A percentile compares a stretch with the other conserved stretches of the same genome.
Conservation (phyloP, 2,329 filamentous ascomycete genomes). For the Byssochlamys sp. region DNA sequence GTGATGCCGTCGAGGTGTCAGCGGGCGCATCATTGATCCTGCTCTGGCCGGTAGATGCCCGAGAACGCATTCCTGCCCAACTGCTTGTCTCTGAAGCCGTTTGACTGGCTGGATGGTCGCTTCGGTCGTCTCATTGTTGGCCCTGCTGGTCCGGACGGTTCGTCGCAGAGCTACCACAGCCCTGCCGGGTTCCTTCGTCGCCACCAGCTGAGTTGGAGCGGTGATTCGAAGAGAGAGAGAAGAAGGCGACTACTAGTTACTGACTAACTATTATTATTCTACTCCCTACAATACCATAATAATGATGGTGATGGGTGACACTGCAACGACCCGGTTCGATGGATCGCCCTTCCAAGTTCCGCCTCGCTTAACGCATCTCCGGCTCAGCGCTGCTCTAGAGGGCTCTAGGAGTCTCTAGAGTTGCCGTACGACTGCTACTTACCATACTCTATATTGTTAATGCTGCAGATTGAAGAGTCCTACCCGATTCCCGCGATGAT, state of each 20-base stretch:
- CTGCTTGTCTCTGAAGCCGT: constrained; percentile 1
- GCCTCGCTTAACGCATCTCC: background rate
- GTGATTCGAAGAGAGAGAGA: background rate
- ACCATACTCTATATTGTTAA: background rate
- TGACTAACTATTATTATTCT: too few species aligned
- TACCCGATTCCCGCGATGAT: background rate
- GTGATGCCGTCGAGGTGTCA: background rate
- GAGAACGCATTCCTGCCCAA: constrained; percentile 32
- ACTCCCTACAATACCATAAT: too few species aligned
- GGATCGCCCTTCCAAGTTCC: background rate
- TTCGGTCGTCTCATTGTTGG: background rate
- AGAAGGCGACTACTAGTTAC: too few species aligned
- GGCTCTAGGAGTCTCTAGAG: background rate
- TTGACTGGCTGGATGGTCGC: background rate
- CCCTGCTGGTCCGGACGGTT: background rate
- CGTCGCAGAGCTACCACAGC: background rate
- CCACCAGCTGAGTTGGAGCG: background rate
- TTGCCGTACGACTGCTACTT: too few species aligned
- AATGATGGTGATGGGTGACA: background rate
- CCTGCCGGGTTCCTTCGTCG: background rate
- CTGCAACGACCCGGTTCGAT: background rate
- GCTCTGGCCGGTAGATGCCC: constrained; percentile 15
- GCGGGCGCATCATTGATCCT: background rate
- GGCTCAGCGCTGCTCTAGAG: background rate
- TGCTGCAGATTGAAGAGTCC: background rate